Base-by-base conservation (phyloP, 148 eudicot species). In the Camellia sinensis region DNA sequence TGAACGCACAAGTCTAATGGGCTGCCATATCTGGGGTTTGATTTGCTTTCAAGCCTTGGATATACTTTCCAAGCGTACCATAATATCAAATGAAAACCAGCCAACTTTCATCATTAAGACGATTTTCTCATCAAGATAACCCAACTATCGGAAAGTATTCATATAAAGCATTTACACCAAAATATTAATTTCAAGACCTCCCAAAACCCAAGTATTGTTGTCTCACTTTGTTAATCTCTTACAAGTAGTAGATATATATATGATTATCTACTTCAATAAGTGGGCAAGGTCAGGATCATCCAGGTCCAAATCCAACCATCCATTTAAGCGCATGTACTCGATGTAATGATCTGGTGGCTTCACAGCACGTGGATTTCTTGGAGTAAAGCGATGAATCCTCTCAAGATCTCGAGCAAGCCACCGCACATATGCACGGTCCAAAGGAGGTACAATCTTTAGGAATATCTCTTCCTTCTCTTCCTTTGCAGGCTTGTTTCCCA, bases 401-500 rank as follows among this genome's bases (percentile, higher is more conserved):
- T 87, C 88, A 50, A 94, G 90, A 82, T 94, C 97, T 67, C 88
- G 88, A 72, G 92, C 90, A 79, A 94, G 89, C 97, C 95, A 92
- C 46, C 89, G 91, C 54, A 82, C 85, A 65, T 87, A 84, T 54
- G 90, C 82, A 62, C 84, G 93, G 84, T 94, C 97, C 50, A 91
- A 52, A 71, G 95, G 97, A 74, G 95, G 92, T 54, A 84, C 79
- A 71, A 89, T 71, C 87, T 86, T 91, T 84, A 91, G 62, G 15
- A 87, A 71, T 61, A 84, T 11, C 73, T 90, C 93, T 54, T 92
- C 95, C 77, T 80, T 89, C 85, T 79, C 78, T 75, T 70, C 81
- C 87, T 92, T 93, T 4, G 84, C 92, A 46, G 90, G 89, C 80
- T 85, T 92, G 89, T 92, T 92, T 66, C 96, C 96, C 98, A 94